phyloP scores from a whole-genome alignment of 1,284 basidiomycete genomes.

The Golubevia pallescens region DNA sequence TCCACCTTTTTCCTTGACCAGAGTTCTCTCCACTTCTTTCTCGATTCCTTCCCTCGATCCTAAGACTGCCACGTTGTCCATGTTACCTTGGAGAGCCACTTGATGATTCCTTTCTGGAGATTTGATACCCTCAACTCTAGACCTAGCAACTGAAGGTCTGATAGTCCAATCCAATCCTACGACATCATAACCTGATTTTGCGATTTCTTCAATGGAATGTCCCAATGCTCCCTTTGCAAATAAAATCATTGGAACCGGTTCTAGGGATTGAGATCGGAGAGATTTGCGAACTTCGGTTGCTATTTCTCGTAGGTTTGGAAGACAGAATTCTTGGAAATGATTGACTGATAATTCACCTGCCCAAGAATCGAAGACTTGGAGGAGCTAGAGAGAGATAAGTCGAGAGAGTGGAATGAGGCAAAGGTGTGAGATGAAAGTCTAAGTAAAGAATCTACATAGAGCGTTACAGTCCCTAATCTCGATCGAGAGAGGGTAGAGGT shows the following conservation, averaged over 20 bases:
- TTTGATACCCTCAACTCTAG: slow-evolving; percentile 68
- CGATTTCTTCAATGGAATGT: slow-evolving; percentile 10
- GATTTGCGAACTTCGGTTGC: slow-evolving; percentile 70
- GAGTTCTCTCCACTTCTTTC: slow-evolving; percentile 77
- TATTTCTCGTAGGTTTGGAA: too few relatives aligned
- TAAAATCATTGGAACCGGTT: slow-evolving; percentile 78
- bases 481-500: too few relatives aligned
- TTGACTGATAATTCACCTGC: slow-evolving; percentile 85
- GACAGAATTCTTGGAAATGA: slow-evolving; percentile 79
- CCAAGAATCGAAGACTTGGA: slow-evolving; percentile 96
- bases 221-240: slow-evolving; percentile 82
- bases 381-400: slow-evolving; percentile 69
- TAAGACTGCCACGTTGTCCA: slow-evolving; percentile 86
- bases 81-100: slow-evolving; percentile 89
- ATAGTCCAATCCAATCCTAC: slow-evolving; percentile 88
- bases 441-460: too few relatives aligned
- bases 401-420: neutral
- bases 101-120: slow-evolving; percentile 53
- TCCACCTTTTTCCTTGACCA: slow-evolving; percentile 71
- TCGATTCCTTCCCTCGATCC: slow-evolving; percentile 83
- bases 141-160: slow-evolving; percentile 75
- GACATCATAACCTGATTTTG: slow-evolving; percentile 77
- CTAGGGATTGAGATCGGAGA: slow-evolving; percentile 70
- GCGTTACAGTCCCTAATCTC: too few relatives aligned
- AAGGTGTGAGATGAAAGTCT: neutral